Percentiles rank a stretch among this genome's conserved stretches.
Evolutionary conservation across 192 early-diverging fungal species (phyloP).

Genomic region (Powellomyces hirtus): DNA sequence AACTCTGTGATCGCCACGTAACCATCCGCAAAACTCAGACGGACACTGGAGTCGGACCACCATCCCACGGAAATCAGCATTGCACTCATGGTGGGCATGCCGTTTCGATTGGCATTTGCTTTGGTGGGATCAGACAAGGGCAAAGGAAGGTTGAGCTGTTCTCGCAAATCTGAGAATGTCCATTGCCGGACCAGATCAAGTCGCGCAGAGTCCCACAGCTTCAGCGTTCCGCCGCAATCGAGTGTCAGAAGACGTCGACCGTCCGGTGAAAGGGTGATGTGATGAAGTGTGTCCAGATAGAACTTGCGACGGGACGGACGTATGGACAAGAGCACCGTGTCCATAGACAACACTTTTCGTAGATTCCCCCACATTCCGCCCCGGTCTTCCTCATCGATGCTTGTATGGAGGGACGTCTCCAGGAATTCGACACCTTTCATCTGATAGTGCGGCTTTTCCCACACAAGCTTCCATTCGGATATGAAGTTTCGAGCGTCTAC

Average conservation of each 20-base stretch:
- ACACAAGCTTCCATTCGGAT: conserved; percentile 18
- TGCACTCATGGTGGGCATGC: background rate
- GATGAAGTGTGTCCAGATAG: conserved; percentile 23
- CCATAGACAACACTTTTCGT: conserved; percentile 14
- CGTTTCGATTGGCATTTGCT: too few relatives aligned
- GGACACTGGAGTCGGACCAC: conserved; percentile 53
- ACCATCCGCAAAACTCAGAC: conserved; percentile 51
- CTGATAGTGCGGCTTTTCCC: conserved; percentile 17
- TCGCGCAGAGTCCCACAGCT: conserved; percentile 13
- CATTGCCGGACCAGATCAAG: conserved; percentile 20
- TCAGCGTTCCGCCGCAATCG: conserved; percentile 23
- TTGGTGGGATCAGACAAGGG: background rate
- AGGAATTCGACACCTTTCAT: conserved; percentile 15
- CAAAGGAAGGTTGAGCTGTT: background rate
- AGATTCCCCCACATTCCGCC: conserved; percentile 6
- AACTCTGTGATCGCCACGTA: conserved; percentile 47
- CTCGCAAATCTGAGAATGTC: background rate
- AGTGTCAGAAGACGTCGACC: conserved; percentile 10
- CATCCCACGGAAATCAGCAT: conserved; percentile 44
- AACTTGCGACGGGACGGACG: conserved; percentile 12
- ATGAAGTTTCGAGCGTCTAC: background rate
- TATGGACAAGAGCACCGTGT: conserved; percentile 16
- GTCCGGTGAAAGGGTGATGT: conserved; percentile 17
- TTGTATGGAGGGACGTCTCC: background rate
- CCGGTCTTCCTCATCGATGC: background rate